Base-by-base conservation (phyloP, 208 protist species). In the Trypanosoma theileri region DNA sequence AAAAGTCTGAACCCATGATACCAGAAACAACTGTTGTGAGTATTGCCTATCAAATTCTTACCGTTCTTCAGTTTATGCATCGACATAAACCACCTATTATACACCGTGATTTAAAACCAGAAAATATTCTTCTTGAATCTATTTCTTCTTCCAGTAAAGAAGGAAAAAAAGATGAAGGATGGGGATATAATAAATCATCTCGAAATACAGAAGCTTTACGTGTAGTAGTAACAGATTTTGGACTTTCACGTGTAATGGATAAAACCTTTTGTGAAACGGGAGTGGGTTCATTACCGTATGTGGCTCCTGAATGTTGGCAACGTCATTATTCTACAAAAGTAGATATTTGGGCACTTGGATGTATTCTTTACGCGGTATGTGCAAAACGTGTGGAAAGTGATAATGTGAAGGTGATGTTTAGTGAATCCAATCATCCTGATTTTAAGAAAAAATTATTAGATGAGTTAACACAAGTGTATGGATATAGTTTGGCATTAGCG, bases 311-410 rank as follows among this genome's bases (percentile, higher is more conserved):
- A 64, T 87, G 81, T 64, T 91, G 79, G 81, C 75, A 87, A 60
- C 79, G 80, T 46, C 87, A 96, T n/a, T 99, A 99, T 81, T 94
- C 91, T 3, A 97, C 96, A 3, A 90, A 98, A 17, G 96, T 99
- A 46, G 99, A 99, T 79, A 92, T 99, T 35, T 99, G 99, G 99
- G 97, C 96, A 6, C 84, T 98, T 22, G 99, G 98, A 26, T 99
- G 98, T 80, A 99, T 99, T 69, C 96, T 99, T 9, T 96, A 94
- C 69, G 85, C 88, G 72, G 71, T 86, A 22, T 88, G 81, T 65
- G 66, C 72, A 12, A 75, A 80, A 55, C 75, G 81, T 14, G 84
- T 86, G n/a, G 81, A 86, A 45, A 76, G 66, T 46, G 59, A 64
- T 60, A 85, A 83, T 64, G 81, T 86, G 21, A 75, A 79, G 50